Conservation (phyloP, 306 rosid species). For the Amphicarpaea edgeworthii region DNA sequence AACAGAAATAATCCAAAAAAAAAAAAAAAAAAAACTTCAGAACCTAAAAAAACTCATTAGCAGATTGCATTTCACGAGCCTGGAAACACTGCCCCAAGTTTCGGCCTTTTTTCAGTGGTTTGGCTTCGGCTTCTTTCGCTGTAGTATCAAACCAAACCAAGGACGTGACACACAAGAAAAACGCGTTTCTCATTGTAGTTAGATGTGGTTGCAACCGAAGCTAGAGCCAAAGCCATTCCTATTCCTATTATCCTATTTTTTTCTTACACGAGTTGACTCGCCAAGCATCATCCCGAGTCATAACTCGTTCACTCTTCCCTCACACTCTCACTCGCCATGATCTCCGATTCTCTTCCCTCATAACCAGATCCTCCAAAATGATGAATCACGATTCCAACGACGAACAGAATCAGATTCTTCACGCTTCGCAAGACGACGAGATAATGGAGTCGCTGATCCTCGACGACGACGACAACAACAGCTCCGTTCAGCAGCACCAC, state of each 20-base stretch:
- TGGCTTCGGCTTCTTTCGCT: too few relatives aligned
- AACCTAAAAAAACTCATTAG: too few relatives aligned
- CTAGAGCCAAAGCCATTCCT: too few relatives aligned
- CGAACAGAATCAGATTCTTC: constrained; percentile 23
- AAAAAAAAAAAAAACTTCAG: too few relatives aligned
- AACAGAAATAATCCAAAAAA: too few relatives aligned
- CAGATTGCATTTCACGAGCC: too few relatives aligned
- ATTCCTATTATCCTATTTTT: background rate
- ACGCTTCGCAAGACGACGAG: constrained; percentile 46
- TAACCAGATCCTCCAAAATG: constrained; percentile 37
- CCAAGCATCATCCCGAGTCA: constrained; percentile 18
- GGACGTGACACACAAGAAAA: constrained; percentile 15
- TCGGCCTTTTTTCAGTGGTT: too few relatives aligned
- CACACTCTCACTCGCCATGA: constrained; percentile 19
- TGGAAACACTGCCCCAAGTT: too few relatives aligned
- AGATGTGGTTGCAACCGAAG: background rate
- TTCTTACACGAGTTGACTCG: constrained; percentile 38
- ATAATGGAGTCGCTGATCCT: constrained; percentile 60
- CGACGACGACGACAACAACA: constrained; percentile 39
- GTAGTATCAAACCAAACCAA: background rate
- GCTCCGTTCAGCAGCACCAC: constrained; percentile 34
- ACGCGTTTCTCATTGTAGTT: background rate
- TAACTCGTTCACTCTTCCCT: constrained; percentile 13
- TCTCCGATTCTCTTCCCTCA: background rate
- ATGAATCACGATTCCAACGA: constrained; percentile 45